Evolutionary conservation across 495 filamentous ascomycete species (phyloP), one percentile per base, ranked within the genome.

Genomic region (Articulospora tetracladia): DNA sequence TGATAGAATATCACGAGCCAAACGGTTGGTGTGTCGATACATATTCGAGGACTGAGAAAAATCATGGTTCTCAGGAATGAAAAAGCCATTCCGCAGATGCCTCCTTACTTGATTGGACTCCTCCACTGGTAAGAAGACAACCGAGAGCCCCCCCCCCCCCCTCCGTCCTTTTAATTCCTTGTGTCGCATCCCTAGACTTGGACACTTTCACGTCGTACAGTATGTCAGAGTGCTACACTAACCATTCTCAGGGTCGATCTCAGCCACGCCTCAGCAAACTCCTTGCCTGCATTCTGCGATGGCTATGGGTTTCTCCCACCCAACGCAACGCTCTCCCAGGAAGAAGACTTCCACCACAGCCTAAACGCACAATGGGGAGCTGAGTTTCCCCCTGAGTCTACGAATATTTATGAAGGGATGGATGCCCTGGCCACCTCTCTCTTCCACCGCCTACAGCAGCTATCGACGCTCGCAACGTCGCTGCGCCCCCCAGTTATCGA

Each of bases 231-330:
- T 3, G 15, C 8, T 44, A 3, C 17, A 20, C 24, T 36, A 17
- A 34, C 28, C 19, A 11, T 34, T 36, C 27, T 20, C 51, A 54
- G 51, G 51, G 51, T 36, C 28, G 51, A 54, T 54, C 51, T 54
- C 7, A 34, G 28, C 28, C n/a, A 54, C n/a, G 51, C 51, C 26
- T 44, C 39, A 11, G 39, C 39, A 44, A 44, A 44, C 15, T 44
- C n/a, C 39, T 19, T 44, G 3, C 39, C 39, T 17, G 10, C 39
- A 44, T 19, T 44, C 15, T 44, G 39, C 39, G 15, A 44, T 19
- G 39, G 39, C 8, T 44, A 44, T 44, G 39, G 27, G 19, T 11
- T 34, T 34, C 24, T 26, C 0, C 25, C 51, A 34, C 28, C 39
- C 3, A 17, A 44, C 39, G 39, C 39, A 44, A 44, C 7, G 7